These are phyloP conservation scores for Beauveria sp. DNA, from an alignment of 2,329 filamentous ascomycete genomes.

Conservation along the genomic window DNA sequence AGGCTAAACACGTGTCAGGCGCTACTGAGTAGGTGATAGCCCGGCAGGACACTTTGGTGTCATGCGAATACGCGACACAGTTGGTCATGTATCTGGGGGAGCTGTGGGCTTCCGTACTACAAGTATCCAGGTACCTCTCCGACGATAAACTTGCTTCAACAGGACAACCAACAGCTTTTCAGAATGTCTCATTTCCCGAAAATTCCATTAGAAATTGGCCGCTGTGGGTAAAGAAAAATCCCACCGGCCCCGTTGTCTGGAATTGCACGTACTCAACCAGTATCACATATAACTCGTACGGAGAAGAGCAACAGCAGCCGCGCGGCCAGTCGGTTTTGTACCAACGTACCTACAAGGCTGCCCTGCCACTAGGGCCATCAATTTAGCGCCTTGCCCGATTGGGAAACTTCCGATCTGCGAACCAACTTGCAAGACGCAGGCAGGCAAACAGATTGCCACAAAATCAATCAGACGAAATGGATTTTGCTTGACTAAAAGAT, in stretches of 20 bases:
- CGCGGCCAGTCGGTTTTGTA: not conserved
- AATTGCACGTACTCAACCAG: not conserved
- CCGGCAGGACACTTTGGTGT: too few relatives aligned
- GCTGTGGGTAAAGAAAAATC: not conserved
- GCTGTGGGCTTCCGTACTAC: too few relatives aligned
- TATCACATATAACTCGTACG: not conserved
- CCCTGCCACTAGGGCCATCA: not conserved
- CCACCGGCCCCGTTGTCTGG: not conserved
- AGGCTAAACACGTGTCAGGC: not conserved
- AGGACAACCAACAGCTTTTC: not conserved
- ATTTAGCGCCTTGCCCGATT: not conserved
- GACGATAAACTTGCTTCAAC: not conserved
- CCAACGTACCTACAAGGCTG: too few relatives aligned
- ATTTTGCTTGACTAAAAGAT: too few relatives aligned
- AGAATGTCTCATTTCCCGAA: too few relatives aligned
- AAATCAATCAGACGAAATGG: not conserved
- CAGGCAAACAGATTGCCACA: not conserved
- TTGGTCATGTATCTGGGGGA: too few relatives aligned
- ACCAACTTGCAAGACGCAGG: not conserved
- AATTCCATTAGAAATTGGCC: too few relatives aligned
- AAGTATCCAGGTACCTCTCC: too few relatives aligned
- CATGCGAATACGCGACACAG: too few relatives aligned
- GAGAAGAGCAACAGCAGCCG: not conserved
- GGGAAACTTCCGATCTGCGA: not conserved
- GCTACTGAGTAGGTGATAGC: not conserved